Evolutionary conservation across 331 rosid species (phyloP).

Genomic region (Rosa hybrid): DNA sequence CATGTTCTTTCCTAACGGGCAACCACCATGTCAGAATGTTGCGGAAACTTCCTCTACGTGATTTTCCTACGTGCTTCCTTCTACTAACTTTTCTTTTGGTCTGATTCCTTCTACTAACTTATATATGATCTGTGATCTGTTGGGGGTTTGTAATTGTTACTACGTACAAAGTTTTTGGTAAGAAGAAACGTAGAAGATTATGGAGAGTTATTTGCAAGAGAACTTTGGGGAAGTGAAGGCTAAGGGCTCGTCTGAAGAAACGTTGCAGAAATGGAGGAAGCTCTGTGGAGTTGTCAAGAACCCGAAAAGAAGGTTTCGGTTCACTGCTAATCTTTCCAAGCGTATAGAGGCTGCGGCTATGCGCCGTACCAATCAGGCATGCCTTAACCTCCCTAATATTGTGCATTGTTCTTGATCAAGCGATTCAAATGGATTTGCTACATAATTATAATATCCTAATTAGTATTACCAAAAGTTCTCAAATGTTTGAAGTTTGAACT

Average conservation of each 20-base stretch:
- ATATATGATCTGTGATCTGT: not conserved
- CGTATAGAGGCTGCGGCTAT: slow-evolving; percentile 76
- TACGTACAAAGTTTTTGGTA: not conserved
- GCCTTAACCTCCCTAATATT: not conserved
- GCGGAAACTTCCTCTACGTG: not conserved
- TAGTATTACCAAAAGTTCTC: not conserved
- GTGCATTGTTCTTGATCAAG: not conserved
- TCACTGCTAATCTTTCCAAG: slow-evolving; percentile 82
- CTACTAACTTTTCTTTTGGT: not conserved
- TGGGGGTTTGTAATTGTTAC: not conserved
- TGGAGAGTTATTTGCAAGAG: slow-evolving; percentile 65
- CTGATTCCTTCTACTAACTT: not conserved
- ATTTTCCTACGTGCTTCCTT: not conserved
- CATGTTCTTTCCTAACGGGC: not conserved
- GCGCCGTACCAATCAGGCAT: slow-evolving; percentile 84
- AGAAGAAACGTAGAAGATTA: not conserved
- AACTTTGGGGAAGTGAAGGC: slow-evolving; percentile 62
- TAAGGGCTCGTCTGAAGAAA: slow-evolving; percentile 71
- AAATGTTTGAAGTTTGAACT: not conserved
- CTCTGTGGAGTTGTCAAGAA: slow-evolving; percentile 72
- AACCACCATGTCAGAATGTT: not conserved
- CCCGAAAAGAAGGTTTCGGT: slow-evolving; percentile 82
- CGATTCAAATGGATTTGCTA: not conserved
- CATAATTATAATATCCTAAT: not conserved
- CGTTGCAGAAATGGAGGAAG: slow-evolving; percentile 73